A percentile compares a stretch with the other conserved stretches of the same genome.
Conservation (phyloP, 1,284 basidiomycete genomes). For the Hortiboletus rubellus region DNA sequence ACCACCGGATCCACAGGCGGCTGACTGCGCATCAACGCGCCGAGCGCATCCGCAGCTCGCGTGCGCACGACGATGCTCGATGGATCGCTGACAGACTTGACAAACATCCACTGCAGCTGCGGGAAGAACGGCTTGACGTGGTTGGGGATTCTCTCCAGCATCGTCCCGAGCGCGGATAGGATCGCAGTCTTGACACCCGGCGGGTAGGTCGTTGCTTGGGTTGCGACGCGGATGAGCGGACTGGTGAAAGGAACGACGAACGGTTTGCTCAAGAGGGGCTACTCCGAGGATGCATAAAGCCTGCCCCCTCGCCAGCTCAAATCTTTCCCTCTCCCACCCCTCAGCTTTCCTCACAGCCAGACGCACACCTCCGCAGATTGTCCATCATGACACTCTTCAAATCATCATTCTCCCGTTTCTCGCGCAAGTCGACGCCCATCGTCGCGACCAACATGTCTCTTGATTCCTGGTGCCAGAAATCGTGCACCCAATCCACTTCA, state of each 20-base stretch:
- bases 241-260: constrained; percentile 97
- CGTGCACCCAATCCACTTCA: neutral
- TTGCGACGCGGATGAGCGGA: constrained; percentile 92
- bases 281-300: constrained; percentile 2
- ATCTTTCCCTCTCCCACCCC: neutral
- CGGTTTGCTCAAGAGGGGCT: constrained; percentile 54
- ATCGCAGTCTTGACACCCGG: constrained; percentile 91
- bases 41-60: constrained; percentile 82
- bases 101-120: constrained; percentile 94
- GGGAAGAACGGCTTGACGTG: constrained; percentile 99
- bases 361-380: no score
- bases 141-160: constrained; percentile 81
- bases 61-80: constrained; percentile 79
- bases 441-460: constrained; percentile 1
- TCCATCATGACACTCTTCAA: constrained; percentile 9
- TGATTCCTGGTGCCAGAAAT: neutral
- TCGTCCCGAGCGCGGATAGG: constrained; percentile 76
- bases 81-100: constrained; percentile 88
- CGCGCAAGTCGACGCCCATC: neutral
- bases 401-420: neutral
- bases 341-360: no score
- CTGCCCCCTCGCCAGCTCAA: neutral
- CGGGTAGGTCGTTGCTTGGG: constrained; percentile 84
- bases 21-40: constrained; percentile 91
- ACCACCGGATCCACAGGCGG: constrained; percentile 85